A percentile compares a stretch with the other conserved stretches of the same genome.
These are phyloP conservation scores for Solanum gandarillasii DNA, from an alignment of 257 asterid genomes.

Conservation along the genomic window DNA sequence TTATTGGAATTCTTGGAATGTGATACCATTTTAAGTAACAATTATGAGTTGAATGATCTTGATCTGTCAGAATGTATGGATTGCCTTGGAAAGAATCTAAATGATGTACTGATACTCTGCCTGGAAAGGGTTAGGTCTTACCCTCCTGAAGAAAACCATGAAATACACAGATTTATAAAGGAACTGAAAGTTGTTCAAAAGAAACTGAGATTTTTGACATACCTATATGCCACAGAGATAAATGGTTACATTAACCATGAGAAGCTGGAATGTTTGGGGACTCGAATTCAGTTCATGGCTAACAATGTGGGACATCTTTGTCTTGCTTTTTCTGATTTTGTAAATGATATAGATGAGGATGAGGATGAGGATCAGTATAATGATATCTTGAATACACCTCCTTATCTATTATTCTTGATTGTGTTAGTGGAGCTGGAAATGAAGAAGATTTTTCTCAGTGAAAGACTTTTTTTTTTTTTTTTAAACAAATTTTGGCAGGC, in stretches of 20 bases:
- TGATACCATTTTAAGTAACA: neutral
- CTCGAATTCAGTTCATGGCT: neutral
- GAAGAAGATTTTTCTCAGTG: no score
- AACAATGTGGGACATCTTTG: neutral
- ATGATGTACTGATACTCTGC: neutral
- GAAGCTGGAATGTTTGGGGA: neutral
- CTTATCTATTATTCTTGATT: no score
- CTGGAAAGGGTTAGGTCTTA: neutral
- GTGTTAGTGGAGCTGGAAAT: no score
- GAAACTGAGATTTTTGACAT: neutral
- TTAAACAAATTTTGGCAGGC: no score
- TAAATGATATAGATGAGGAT: no score
- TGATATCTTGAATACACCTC: neutral
- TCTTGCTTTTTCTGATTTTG: neutral
- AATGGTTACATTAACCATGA: neutral
- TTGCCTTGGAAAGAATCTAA: neutral
- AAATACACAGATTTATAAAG: neutral
- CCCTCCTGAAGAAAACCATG: neutral
- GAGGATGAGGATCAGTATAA: no score
- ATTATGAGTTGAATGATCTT: no score
- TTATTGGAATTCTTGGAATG: neutral
- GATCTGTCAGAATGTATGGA: neutral
- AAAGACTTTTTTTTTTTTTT: no score
- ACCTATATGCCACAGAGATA: neutral
- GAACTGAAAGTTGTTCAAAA: neutral